phyloP scores from a whole-genome alignment of 306 rosid species.

The Senna tora region DNA sequence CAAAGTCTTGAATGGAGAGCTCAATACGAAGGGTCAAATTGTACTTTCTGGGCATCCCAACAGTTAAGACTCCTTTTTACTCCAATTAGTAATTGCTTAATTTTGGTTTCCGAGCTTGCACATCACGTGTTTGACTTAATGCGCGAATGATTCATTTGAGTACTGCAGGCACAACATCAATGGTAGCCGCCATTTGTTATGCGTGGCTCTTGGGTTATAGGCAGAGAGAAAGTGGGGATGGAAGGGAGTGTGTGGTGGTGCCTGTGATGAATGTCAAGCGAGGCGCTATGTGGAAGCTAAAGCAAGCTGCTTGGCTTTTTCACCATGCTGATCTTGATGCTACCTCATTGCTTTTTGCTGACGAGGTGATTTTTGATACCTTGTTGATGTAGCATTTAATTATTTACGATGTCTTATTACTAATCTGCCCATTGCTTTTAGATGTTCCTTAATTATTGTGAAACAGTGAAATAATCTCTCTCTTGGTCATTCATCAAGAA shows the following conservation, averaged over 20 bases:
- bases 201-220: slow-evolving; percentile 73
- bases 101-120: neutral
- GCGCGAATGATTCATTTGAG: slow-evolving; percentile 16
- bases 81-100: neutral
- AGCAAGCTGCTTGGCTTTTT: slow-evolving; percentile 87
- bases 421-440: neutral
- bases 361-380: slow-evolving; percentile 58
- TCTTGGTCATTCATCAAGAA: slow-evolving; percentile 16
- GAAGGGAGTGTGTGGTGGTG: slow-evolving; percentile 47
- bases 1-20: slow-evolving; percentile 44
- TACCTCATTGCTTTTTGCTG: slow-evolving; percentile 63
- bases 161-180: slow-evolving; percentile 75
- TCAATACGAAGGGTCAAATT: slow-evolving; percentile 49
- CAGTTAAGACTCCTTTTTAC: slow-evolving; percentile 49
- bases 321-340: slow-evolving; percentile 75
- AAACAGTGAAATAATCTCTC: slow-evolving; percentile 4
- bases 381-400: neutral
- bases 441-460: neutral
- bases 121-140: neutral
- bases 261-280: slow-evolving; percentile 80
- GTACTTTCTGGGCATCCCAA: slow-evolving; percentile 72
- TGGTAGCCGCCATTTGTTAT: slow-evolving; percentile 84
- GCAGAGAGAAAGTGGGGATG: slow-evolving; percentile 44
- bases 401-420: neutral
- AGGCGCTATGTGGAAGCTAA: slow-evolving; percentile 69